These are phyloP conservation scores for Hortiboletus flavorubellus DNA, from an alignment of 768 basidiomycete species.

Conservation along the genomic window DNA sequence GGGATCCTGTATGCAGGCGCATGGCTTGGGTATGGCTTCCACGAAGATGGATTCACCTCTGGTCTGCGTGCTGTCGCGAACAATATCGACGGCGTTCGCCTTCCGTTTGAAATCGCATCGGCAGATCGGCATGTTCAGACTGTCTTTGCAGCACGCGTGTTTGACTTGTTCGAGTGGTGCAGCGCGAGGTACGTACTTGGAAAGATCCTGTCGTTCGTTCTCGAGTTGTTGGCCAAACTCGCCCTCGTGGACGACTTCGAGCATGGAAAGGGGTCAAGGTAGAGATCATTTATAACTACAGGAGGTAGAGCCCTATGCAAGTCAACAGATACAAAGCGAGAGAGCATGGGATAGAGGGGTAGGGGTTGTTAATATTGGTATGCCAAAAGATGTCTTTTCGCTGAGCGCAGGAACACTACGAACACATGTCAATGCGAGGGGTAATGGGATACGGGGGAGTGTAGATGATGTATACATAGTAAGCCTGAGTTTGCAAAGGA, in stretches of 20 bases:
- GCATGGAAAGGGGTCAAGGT: neutral
- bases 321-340: conserved; percentile 5
- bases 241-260: neutral
- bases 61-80: conserved; percentile 37
- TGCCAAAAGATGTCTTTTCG: conserved; percentile 1
- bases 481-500: neutral
- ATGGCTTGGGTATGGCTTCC: conserved; percentile 76
- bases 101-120: conserved; percentile 43
- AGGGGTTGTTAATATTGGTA: neutral
- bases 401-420: neutral
- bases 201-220: conserved; percentile 16
- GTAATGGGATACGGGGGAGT: neutral
- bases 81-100: conserved; percentile 28
- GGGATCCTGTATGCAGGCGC: conserved; percentile 66
- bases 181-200: conserved; percentile 34
- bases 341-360: neutral
- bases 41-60: conserved; percentile 71
- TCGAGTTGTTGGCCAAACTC: conserved; percentile 3
- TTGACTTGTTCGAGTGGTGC: conserved; percentile 39
- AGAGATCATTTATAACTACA: conserved; percentile 5
- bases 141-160: conserved; percentile 29
- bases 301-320: neutral
- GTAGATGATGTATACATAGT: neutral
- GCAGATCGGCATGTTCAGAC: conserved; percentile 32
- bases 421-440: conserved; percentile 2